Base-by-base conservation (phyloP, 2,329 filamentous ascomycete species). In the Calonectria pauciramosa region DNA sequence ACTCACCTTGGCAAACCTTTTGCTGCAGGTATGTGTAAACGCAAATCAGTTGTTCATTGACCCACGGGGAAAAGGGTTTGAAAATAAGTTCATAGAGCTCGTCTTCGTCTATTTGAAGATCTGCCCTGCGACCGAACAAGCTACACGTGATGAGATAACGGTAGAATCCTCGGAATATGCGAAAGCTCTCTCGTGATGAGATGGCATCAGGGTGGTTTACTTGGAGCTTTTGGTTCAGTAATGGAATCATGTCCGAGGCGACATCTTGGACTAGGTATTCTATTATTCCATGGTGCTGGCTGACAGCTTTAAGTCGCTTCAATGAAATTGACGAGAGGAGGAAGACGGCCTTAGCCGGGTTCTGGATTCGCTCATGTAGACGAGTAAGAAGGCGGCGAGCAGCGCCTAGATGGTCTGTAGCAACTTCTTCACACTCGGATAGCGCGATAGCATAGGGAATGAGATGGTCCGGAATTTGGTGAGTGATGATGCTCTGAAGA, bases 21-120 rank as follows among this genome's bases (percentile, higher is more conserved):
- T 28, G 36, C 32, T 68, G 16, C 3, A 68, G 51, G 51, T 59
- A 68, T 3, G 34, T 14, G 36, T 68, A 59, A 8, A 44, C 51
- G 26, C 66, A 68, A 9, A 59, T 13, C 66, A 68, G 10, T n/a
- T 68, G 66, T 30, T 56, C 66, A 28, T 68, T 68, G 10, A 68
- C 66, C 66, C 66, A 68, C 2, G 66, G 66, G 2, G 66, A 68
- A 10, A 44, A 68, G 4, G 4, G 4, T 1, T 32, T 28, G 26
- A 68, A 68, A n/a, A 68, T 32, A 18, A 36, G 23, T 9, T 11
- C 4, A 13, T 16, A 20, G 9, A 23, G 28, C 20, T 34, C 32
- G 1, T 56, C 6, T 14, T 28, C 16, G 10, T 20, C 14, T 3
- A 54, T 54, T 14, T 18, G 6, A 32, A 54, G 26, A 18, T 56